phyloP scores from a whole-genome alignment of 169 alveolate genomes.

The Cryptosporidium andersoni region DNA sequence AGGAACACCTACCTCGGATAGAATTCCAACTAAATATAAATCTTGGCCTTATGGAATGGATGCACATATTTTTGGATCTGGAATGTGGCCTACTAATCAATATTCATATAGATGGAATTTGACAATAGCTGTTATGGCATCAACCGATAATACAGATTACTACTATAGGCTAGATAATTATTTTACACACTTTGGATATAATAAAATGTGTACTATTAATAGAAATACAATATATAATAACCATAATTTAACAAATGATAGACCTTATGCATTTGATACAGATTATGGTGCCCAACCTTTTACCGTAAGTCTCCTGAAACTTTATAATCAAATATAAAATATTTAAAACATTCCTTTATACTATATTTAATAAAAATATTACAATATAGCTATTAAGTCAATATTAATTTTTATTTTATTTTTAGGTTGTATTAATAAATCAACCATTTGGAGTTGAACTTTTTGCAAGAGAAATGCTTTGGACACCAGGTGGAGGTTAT shows the following conservation, averaged over 20 bases:
- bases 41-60: conserved; percentile 56
- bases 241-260: neutral
- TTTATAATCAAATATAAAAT: neutral
- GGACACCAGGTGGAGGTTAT: conserved; percentile 43
- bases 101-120: conserved; percentile 23
- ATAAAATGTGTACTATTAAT: conserved; percentile 11
- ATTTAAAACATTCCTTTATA: neutral
- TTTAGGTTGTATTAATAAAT: conserved; percentile 47
- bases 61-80: conserved; percentile 33
- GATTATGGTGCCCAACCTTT: conserved; percentile 48
- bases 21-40: conserved; percentile 32
- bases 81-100: conserved; percentile 42
- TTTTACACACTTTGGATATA: conserved; percentile 13
- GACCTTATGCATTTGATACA: conserved; percentile 46
- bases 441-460: conserved; percentile 41
- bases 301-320: conserved; percentile 47
- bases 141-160: conserved; percentile 33
- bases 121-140: conserved; percentile 25
- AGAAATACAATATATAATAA: conserved; percentile 27
- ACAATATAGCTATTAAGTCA: neutral
- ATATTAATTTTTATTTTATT: neutral
- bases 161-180: conserved; percentile 17
- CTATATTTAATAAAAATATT: neutral
- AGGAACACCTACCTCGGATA: conserved; percentile 43
- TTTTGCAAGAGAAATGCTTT: conserved; percentile 53